Conservation (phyloP, 345 rosid genomes). For the Salix caprea region DNA sequence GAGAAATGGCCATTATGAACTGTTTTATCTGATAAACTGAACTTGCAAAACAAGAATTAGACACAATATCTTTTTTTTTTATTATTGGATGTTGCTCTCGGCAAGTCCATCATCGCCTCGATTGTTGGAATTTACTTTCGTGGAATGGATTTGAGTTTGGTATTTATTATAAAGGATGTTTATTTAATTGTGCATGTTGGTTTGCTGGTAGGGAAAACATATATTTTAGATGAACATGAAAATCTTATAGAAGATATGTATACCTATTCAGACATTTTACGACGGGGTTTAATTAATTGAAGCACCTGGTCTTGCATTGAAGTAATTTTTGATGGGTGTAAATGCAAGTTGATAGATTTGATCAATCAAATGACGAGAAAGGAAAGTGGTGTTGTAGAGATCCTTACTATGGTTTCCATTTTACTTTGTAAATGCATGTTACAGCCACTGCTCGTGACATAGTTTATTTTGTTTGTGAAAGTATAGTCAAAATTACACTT, state of each 20-base stretch:
- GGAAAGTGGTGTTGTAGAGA: not conserved
- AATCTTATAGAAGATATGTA: not conserved
- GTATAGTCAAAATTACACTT: not conserved
- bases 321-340: not conserved
- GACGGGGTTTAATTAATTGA: not conserved
- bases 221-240: not conserved
- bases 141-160: not conserved
- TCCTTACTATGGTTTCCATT: not conserved
- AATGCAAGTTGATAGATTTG: not conserved
- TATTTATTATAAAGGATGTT: not conserved
- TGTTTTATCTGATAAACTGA: not conserved
- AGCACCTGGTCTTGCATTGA: not conserved
- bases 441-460: not conserved
- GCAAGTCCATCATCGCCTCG: not conserved
- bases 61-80: not conserved
- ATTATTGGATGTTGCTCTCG: not conserved
- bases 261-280: not conserved
- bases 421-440: not conserved
- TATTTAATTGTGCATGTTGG: not conserved
- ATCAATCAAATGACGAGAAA: not conserved
- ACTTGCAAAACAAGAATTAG: not conserved
- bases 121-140: not conserved
- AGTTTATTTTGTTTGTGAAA: not conserved
- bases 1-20: not conserved
- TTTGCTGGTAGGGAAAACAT: not conserved